Conservation (phyloP, 768 basidiomycete species). For the Gyrodon lividus region DNA sequence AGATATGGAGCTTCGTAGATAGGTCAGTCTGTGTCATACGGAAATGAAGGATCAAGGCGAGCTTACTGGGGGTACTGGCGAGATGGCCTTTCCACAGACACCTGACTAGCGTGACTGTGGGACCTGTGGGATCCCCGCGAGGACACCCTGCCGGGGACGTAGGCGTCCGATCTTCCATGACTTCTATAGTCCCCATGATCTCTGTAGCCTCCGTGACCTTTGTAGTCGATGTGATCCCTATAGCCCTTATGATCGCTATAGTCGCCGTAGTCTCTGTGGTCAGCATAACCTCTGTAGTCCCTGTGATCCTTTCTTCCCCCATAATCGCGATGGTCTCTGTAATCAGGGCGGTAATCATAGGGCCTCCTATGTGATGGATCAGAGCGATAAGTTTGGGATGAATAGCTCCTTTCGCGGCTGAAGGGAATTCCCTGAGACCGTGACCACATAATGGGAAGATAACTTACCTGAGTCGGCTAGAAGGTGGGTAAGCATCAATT, state of each 20-base stretch:
- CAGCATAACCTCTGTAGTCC: constrained; percentile 15
- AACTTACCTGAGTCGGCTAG: constrained; percentile 20
- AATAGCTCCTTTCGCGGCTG: constrained; percentile 26
- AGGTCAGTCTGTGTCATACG: constrained; percentile 7
- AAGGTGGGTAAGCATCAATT: constrained; percentile 22
- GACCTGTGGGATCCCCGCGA: constrained; percentile 30
- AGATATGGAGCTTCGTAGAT: constrained; percentile 13
- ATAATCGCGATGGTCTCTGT: constrained; percentile 22
- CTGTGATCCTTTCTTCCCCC: constrained; percentile 19
- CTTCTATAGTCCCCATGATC: neutral
- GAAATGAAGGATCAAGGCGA: neutral
- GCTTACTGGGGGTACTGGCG: constrained; percentile 23
- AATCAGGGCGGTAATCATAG: constrained; percentile 20
- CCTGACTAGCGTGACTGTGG: constrained; percentile 18
- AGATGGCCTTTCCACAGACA: constrained; percentile 13
- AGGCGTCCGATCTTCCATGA: constrained; percentile 13
- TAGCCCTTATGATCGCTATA: constrained; percentile 10
- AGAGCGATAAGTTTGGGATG: constrained; percentile 21
- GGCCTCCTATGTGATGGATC: constrained; percentile 25
- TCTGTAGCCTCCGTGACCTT: constrained; percentile 15
- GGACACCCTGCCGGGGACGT: constrained; percentile 19
- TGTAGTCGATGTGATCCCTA: neutral
- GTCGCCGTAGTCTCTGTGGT: constrained; percentile 11
- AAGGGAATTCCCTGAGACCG: constrained; percentile 9
- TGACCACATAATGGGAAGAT: neutral